Percentiles rank a stretch among this genome's conserved stretches.
Evolutionary conservation across 192 early-diverging fungal genomes (phyloP).

Genomic region (Funneliformis mosseae): DNA sequence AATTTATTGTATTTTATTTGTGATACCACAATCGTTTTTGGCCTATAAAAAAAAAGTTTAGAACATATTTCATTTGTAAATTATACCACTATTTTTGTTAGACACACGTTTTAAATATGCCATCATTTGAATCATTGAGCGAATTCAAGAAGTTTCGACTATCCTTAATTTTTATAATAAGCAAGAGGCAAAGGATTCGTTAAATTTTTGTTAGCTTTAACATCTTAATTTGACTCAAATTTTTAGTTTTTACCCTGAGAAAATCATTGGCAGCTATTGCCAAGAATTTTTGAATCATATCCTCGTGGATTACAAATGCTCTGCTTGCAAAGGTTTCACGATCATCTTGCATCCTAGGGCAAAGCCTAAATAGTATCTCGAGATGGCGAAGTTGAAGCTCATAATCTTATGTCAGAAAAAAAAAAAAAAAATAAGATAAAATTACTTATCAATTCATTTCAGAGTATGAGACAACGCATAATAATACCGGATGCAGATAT

Average conservation of each 20-base stretch:
- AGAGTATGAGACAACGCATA: background rate
- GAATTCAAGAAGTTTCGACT: conserved; percentile 11
- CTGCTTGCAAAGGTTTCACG: conserved; percentile 27
- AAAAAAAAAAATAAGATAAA: background rate
- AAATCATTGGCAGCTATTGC: conserved; percentile 16
- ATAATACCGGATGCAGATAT: conserved; percentile 12
- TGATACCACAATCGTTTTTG: conserved; percentile 12
- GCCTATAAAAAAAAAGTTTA: background rate
- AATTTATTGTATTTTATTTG: conserved; percentile 18
- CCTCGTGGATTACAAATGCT: background rate
- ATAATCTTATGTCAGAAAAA: background rate
- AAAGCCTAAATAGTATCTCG: conserved; percentile 23
- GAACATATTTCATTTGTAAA: background rate
- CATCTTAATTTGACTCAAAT: background rate
- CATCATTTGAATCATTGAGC: conserved; percentile 14
- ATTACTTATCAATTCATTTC: background rate
- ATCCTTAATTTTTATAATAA: conserved; percentile 2
- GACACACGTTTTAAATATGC: conserved; percentile 12
- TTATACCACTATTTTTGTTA: background rate
- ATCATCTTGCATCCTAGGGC: conserved; percentile 18
- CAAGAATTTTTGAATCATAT: conserved; percentile 12
- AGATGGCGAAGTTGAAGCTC: conserved; percentile 27
- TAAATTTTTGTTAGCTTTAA: background rate
- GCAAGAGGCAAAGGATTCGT: background rate
- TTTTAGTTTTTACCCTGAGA: background rate